Evolutionary conservation across 176 grass and related monocot species (phyloP).

Genomic region (Phoenix dactylifera): DNA sequence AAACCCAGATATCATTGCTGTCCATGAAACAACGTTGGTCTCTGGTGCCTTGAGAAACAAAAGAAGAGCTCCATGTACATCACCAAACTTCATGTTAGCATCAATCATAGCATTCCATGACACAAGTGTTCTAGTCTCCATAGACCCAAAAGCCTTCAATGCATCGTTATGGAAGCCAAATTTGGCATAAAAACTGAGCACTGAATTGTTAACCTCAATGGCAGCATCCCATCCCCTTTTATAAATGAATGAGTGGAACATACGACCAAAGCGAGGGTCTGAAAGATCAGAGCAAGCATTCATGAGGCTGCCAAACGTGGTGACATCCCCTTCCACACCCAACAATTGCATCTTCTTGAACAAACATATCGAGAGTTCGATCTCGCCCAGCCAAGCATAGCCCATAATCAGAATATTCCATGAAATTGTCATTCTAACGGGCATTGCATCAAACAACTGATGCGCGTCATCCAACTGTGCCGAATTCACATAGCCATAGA

Average conservation of each 20-base stretch:
- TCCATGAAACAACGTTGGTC: constrained; percentile 53
- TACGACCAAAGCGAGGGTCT: constrained; percentile 14
- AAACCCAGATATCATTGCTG: constrained; percentile 47
- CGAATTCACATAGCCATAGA: constrained; percentile 24
- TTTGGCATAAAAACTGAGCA: constrained; percentile 50
- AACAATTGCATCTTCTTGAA: constrained; percentile 37
- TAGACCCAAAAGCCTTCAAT: constrained; percentile 33
- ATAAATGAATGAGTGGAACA: constrained; percentile 28
- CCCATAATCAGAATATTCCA: constrained; percentile 60
- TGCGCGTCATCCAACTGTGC: constrained; percentile 10
- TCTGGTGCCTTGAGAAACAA: constrained; percentile 34
- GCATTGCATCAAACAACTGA: constrained; percentile 44
- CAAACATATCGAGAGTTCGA: constrained; percentile 17
- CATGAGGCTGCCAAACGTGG: constrained; percentile 40
- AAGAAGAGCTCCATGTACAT: constrained; percentile 20
- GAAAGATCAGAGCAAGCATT: constrained; percentile 34
- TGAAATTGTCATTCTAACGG: constrained; percentile 26
- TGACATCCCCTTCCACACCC: constrained; percentile 24
- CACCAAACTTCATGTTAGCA: constrained; percentile 39
- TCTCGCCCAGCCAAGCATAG: constrained; percentile 29
- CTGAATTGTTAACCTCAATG: constrained; percentile 42
- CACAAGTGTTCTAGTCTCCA: constrained; percentile 28
- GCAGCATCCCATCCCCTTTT: constrained; percentile 31
- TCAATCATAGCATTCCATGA: constrained; percentile 63
- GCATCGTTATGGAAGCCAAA: constrained; percentile 34